Base-by-base conservation (phyloP, 2,329 filamentous ascomycete species). In the Penicillium sclerotigenum region DNA sequence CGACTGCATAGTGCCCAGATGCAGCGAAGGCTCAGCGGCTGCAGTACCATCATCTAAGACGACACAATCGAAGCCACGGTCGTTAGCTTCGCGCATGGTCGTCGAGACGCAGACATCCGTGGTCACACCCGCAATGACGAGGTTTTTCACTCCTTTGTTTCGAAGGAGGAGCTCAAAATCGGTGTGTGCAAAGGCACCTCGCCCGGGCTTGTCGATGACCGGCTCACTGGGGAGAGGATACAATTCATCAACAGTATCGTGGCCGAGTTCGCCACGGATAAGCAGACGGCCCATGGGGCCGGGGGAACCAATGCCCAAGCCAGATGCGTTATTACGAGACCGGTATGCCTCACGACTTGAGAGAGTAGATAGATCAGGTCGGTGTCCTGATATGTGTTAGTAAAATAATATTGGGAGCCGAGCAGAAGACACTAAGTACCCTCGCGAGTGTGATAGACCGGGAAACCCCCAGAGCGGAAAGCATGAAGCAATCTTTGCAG, bases 251-350 rank as follows among this genome's bases (percentile, higher is more conserved):
- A 86, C 77, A 29, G 80, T 83, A 45, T 81, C 82, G 63, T 85
- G 83, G 0, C 84, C 84, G 22, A 72, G 64, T 62, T 85, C 80
- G 0, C 84, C 83, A 20, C 83, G 79, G 24, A 86, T 73, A 4
- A 87, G 71, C 2, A 86, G 75, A n/a, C 80, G 79, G 1, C 84
- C 83, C 42, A 85, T 68, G 1, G 83, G 83, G 0, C 83, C 83
- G 14, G 59, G 69, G 11, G 78, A 76, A 4, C 77, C 79, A 43
- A 85, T 84, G 0, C 80, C 79, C n/a, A 81, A 62, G 8, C 77
- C 75, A 0, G 76, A 75, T 5, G 74, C 61, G 59, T 83, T 83
- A 54, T 84, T 81, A 13, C 73, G 73, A 38, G 80, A 83, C 4
- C 83, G 78, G 47, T 77, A 79, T 2, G 67, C 68, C 65, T 86